Percentiles rank a stretch among this genome's conserved stretches.
Evolutionary conservation across 192 early-diverging fungal genomes (phyloP).

Genomic region (Backusella psychrophila): DNA sequence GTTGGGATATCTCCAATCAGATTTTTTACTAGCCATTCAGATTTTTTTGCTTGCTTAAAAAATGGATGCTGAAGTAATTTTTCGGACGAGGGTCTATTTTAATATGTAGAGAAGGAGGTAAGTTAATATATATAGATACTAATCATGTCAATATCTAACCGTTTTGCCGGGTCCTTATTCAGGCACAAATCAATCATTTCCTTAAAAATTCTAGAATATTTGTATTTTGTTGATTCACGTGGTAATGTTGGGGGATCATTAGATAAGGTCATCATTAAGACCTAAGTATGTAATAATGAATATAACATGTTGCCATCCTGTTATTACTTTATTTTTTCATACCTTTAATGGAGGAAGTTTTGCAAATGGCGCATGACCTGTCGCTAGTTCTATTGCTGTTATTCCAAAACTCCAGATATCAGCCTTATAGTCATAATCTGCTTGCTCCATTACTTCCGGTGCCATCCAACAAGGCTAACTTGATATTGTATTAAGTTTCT

Average conservation of each 20-base stretch:
- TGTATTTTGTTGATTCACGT: conserved; percentile 67
- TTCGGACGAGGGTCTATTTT: conserved; percentile 70
- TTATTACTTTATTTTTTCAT: neutral
- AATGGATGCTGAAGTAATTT: conserved; percentile 75
- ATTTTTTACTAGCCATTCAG: conserved; percentile 57
- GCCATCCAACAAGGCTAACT: conserved; percentile 62
- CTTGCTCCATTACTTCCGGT: conserved; percentile 88
- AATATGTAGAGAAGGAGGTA: neutral
- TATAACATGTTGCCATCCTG: neutral
- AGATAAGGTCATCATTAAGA: conserved; percentile 84
- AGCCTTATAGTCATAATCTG: conserved; percentile 84
- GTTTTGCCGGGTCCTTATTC: conserved; percentile 73
- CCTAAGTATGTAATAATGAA: conserved; percentile 36
- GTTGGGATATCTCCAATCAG: conserved; percentile 67
- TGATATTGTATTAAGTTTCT: neutral
- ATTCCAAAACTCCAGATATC: conserved; percentile 95
- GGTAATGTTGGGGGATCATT: conserved; percentile 85
- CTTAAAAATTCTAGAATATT: conserved; percentile 74
- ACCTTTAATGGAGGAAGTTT: conserved; percentile 88
- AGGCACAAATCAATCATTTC: conserved; percentile 86
- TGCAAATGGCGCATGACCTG: conserved; percentile 88
- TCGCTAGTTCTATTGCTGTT: conserved; percentile 82
- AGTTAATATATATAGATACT: neutral
- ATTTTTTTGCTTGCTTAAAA: conserved; percentile 77
- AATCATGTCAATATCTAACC: conserved; percentile 28